Evolutionary conservation across 192 early-diverging fungal species (phyloP).

Genomic region (Piromyces finnis): DNA sequence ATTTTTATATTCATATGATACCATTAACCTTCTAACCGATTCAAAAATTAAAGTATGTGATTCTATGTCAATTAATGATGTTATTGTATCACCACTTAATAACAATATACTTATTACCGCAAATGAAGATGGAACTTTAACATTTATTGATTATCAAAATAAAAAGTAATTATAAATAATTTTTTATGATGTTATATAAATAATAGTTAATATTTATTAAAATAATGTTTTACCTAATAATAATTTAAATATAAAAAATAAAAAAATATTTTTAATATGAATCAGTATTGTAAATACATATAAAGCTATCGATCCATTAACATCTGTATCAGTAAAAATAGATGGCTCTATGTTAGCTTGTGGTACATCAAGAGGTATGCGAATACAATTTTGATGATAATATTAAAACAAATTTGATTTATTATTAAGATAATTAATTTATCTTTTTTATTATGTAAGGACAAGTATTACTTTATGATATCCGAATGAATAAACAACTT

Average conservation of each 20-base stretch:
- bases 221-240: too few relatives aligned
- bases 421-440: too few relatives aligned
- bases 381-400: too few relatives aligned
- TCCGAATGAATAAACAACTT: not conserved
- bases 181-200: too few relatives aligned
- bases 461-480: not conserved
- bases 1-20: not conserved
- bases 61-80: not conserved
- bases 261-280: too few relatives aligned
- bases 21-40: not conserved
- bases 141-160: not conserved
- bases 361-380: too few relatives aligned
- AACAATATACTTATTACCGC: not conserved
- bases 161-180: not conserved
- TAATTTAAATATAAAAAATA: not conserved
- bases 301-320: too few relatives aligned
- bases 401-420: too few relatives aligned
- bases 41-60: not conserved
- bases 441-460: not conserved
- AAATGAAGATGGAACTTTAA: not conserved
- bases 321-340: too few relatives aligned
- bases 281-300: too few relatives aligned
- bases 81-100: not conserved
- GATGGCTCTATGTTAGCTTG: too few relatives aligned
- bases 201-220: too few relatives aligned